Evolutionary conservation across 352 stramenopile species (phyloP), one percentile per base, ranked within the genome.

Genomic region (Globisporangium heterothallicum): DNA sequence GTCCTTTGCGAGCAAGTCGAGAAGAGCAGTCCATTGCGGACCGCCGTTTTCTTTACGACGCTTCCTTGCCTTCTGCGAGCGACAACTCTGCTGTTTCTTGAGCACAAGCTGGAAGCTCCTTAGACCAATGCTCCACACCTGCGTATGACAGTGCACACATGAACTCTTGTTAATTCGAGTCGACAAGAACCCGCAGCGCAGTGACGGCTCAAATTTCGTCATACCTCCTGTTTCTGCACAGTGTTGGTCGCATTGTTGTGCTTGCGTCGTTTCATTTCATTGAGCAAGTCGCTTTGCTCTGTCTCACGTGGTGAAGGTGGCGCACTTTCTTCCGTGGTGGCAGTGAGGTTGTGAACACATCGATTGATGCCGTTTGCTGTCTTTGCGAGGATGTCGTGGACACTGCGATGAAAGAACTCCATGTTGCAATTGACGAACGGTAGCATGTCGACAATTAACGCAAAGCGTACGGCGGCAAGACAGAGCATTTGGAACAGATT

Each of bases 401-500:
- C 53, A 26, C 52, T 64, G 13, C 56, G 30, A 29, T 66, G 49
- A 34, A 88, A 76, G 50, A 86, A 87, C 2, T 44, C 38, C 58
- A 61, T 70, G 24, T 60, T 53, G 34, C 30, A 42, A 29, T 75
- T 81, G 16, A 74, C 65, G 27, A 82, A 79, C 4, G 75, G 75
- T 30, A 86, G 53, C 64, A 80, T 82, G 25, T 79, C 54, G 21
- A 79, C 48, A 30, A 89, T 59, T 42, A 78, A 38, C 4, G 59
- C 53, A 48, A 89, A 87, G 16, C 78, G 74, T 7, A 78, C 53
- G 1, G 73, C 75, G 26, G 68, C 56, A 16, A 87, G 56, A 10
- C 70, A 44, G 5, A 78, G 26, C 54, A 84, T 70, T 53, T 89
- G 78, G 42, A 80, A 89, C 6, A 84, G 9, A 30, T 89, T 89